These are phyloP conservation scores for Chytriomyces sp. DNA, from an alignment of 192 early-diverging fungal species.

Conservation along the genomic window DNA sequence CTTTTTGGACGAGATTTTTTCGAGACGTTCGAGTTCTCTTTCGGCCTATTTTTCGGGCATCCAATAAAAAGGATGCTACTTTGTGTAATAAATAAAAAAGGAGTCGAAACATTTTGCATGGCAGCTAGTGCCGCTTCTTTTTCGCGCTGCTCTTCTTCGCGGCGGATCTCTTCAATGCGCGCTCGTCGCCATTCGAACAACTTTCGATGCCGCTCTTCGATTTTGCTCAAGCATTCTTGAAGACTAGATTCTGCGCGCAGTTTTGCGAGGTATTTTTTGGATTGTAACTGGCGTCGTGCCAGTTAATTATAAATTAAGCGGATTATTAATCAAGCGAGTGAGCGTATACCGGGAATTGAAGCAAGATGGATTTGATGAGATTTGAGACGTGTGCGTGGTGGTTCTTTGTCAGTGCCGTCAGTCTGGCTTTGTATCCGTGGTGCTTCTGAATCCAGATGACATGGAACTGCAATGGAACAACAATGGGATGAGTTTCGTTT, in stretches of 20 bases:
- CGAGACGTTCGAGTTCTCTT: background rate
- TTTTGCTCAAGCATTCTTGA: background rate
- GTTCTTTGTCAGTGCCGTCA: slow-evolving; percentile 3
- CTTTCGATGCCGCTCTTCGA: slow-evolving; percentile 20
- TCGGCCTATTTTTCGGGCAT: background rate
- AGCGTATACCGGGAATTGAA: slow-evolving; percentile 11
- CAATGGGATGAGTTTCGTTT: background rate
- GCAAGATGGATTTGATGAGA: slow-evolving; percentile 10
- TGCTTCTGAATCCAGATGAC: slow-evolving; percentile 18
- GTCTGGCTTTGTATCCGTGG: slow-evolving; percentile 16
- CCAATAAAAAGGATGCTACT: background rate
- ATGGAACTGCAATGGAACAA: slow-evolving; percentile 1
- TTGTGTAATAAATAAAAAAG: background rate
- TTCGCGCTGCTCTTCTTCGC: slow-evolving; percentile 23
- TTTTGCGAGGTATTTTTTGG: slow-evolving; percentile 18
- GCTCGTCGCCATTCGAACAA: slow-evolving; percentile 12
- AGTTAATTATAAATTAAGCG: background rate
- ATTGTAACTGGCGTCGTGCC: slow-evolving; percentile 9
- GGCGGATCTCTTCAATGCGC: slow-evolving; percentile 21
- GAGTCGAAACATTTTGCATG: background rate
- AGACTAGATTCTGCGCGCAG: background rate
- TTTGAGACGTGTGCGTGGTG: slow-evolving; percentile 10
- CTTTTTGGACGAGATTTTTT: background rate
- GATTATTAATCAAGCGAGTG: background rate
- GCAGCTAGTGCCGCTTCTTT: background rate